Evolutionary conservation across 371 early-diverging fungal species (phyloP).

Genomic region (Nematocida ironsii): DNA sequence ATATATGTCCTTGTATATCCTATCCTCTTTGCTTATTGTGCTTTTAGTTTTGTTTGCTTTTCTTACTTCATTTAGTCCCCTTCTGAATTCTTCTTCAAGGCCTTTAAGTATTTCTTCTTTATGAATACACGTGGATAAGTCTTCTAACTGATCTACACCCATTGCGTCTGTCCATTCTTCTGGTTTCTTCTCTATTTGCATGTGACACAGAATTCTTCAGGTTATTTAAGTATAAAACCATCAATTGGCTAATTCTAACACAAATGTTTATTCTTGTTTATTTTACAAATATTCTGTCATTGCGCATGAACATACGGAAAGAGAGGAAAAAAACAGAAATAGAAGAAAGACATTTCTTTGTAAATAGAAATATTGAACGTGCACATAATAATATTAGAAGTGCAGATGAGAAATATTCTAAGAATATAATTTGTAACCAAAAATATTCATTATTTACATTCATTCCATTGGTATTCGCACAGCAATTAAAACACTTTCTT

Average conservation of each 20-base stretch:
- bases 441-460: constrained; percentile 87
- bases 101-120: constrained; percentile 47
- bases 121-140: constrained; percentile 15
- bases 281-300: constrained; percentile 29
- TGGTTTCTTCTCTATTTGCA: not conserved
- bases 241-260: constrained; percentile 18
- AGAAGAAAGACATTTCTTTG: constrained; percentile 56
- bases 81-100: constrained; percentile 50
- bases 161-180: constrained; percentile 12
- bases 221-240: not conserved
- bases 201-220: not conserved
- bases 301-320: not conserved
- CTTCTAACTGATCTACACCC: not conserved
- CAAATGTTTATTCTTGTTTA: constrained; percentile 51
- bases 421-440: constrained; percentile 87
- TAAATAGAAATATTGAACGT: constrained; percentile 27
- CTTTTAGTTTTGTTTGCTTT: not conserved
- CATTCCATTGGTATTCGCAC: constrained; percentile 80
- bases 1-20: constrained; percentile 1
- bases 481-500: constrained; percentile 82
- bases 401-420: constrained; percentile 67
- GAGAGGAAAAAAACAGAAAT: not conserved
- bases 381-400: constrained; percentile 40
- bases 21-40: not conserved
- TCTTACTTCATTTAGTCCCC: constrained; percentile 36